Conservation (phyloP, 257 asterid species). For the Petunia secreta region DNA sequence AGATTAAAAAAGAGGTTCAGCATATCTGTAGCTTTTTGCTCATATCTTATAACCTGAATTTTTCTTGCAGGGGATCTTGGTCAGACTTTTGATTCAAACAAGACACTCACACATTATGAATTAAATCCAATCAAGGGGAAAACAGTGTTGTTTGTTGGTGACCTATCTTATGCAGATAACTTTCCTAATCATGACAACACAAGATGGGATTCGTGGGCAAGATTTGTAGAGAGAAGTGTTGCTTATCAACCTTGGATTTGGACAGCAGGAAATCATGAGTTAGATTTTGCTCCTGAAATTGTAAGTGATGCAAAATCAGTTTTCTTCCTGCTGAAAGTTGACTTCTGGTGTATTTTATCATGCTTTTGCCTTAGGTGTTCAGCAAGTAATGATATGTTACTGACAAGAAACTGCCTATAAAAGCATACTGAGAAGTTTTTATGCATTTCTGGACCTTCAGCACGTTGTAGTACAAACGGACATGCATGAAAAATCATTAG, state of each 20-base stretch:
- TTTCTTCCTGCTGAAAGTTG: background rate
- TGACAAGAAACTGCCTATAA: no score
- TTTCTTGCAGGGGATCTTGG: constrained; percentile 30
- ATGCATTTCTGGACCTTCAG: no score
- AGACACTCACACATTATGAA: constrained; percentile 30
- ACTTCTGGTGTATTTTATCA: background rate
- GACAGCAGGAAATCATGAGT: constrained; percentile 31
- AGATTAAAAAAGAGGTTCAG: no score
- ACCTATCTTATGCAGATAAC: constrained; percentile 26
- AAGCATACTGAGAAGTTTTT: no score
- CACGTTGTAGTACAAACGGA: no score
- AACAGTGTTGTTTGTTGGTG: constrained; percentile 29
- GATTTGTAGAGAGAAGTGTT: constrained; percentile 29
- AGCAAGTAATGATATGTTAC: no score
- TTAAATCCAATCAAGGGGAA: constrained; percentile 27
- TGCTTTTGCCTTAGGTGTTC: background rate
- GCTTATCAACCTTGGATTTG: constrained; percentile 34
- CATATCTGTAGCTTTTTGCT: no score
- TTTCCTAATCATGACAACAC: constrained; percentile 25
- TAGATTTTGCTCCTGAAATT: constrained; percentile 29
- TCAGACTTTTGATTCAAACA: constrained; percentile 29
- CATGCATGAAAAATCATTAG: no score
- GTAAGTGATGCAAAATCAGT: constrained; percentile 13
- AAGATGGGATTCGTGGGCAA: constrained; percentile 30
- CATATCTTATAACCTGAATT: background rate